Evolutionary conservation across 2,329 filamentous ascomycete genomes (phyloP).

Genomic region (Fusarium brevicatenulatum): DNA sequence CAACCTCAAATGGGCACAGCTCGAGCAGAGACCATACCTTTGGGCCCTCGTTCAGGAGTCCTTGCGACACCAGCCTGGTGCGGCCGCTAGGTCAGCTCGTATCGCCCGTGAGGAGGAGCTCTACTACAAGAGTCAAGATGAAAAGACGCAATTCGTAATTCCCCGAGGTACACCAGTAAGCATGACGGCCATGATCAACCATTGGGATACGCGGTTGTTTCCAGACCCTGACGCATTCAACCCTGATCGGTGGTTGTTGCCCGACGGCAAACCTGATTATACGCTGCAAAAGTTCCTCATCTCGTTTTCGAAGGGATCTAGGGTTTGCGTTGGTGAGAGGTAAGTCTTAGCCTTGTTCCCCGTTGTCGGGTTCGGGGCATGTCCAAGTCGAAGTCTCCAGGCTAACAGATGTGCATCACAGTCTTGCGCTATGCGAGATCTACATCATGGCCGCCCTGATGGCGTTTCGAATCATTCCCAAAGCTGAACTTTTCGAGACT

Average conservation of each 20-base stretch:
- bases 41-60: constrained; percentile 52
- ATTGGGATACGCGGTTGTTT: constrained; percentile 48
- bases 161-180: constrained; percentile 47
- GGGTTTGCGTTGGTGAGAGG: constrained; percentile 38
- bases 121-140: constrained; percentile 38
- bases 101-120: constrained; percentile 45
- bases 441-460: constrained; percentile 31
- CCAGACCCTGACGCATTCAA: constrained; percentile 47
- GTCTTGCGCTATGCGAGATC: constrained; percentile 35
- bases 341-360: background rate
- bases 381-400: background rate
- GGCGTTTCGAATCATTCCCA: constrained; percentile 25
- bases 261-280: constrained; percentile 40
- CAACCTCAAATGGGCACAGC: constrained; percentile 44
- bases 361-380: accelerated
- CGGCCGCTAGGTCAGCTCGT: constrained; percentile 39
- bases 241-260: constrained; percentile 46
- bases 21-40: constrained; percentile 52
- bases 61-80: constrained; percentile 47
- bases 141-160: constrained; percentile 37
- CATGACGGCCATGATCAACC: constrained; percentile 48
- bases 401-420: background rate
- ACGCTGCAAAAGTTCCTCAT: constrained; percentile 38
- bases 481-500: constrained; percentile 27
- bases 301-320: constrained; percentile 34